These are phyloP conservation scores for Aspergillus hortae DNA, from an alignment of 2,329 filamentous ascomycete genomes.

Conservation along the genomic window DNA sequence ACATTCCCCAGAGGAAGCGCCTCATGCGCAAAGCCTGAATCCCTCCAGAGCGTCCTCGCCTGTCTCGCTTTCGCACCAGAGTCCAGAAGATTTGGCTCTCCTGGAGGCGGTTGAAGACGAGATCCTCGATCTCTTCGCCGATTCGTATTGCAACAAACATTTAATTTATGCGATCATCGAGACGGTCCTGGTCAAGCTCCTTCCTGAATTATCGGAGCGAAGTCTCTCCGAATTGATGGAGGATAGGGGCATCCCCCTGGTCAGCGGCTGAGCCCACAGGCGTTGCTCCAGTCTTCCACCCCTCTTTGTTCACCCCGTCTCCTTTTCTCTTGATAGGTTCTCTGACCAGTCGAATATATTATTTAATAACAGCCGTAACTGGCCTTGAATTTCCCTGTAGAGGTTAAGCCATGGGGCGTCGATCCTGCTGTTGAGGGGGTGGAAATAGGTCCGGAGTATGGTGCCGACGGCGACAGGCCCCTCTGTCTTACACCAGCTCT, in stretches of 20 bases:
- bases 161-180: constrained; percentile 80
- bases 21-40: not conserved
- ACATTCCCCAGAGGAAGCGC: not conserved
- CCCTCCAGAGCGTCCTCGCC: constrained; percentile 10
- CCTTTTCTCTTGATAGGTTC: not conserved
- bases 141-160: constrained; percentile 90
- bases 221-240: constrained; percentile 69
- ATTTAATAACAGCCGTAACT: too few species aligned
- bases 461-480: too few species aligned
- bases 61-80: constrained; percentile 1
- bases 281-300: not conserved
- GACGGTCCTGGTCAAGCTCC: constrained; percentile 71
- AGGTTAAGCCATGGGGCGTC: too few species aligned
- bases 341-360: too few species aligned
- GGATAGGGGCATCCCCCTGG: constrained; percentile 55
- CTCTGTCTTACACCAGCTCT: too few species aligned
- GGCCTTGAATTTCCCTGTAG: too few species aligned
- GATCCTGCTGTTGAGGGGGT: too few species aligned
- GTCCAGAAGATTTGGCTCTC: constrained; percentile 46
- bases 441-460: too few species aligned
- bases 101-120: constrained; percentile 58
- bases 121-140: constrained; percentile 70
- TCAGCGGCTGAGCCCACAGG: constrained; percentile 11
- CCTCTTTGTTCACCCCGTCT: not conserved
- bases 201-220: constrained; percentile 77